A percentile compares a stretch with the other conserved stretches of the same genome.
Conservation (phyloP, 192 early-diverging fungal species). For the Phlyctochytrium planicorne region DNA sequence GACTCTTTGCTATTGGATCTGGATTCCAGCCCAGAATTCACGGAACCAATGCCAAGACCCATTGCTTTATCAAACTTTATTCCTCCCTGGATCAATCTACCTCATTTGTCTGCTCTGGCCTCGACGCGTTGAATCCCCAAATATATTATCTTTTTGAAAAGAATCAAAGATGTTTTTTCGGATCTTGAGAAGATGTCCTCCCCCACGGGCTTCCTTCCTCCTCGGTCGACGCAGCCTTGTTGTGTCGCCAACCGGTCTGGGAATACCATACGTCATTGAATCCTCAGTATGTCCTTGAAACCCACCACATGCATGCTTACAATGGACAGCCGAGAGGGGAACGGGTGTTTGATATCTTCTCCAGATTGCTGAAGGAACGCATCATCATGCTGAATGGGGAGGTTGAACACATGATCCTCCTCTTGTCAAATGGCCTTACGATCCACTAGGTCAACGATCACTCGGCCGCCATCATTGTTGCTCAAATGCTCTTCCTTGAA, state of each 20-base stretch:
- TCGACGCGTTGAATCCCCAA: not conserved
- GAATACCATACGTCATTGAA: slow-evolving; percentile 56
- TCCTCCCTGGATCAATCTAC: slow-evolving; percentile 62
- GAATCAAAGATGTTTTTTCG: too few relatives aligned
- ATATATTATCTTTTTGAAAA: too few relatives aligned
- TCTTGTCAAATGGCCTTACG: not conserved
- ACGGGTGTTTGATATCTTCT: slow-evolving; percentile 97
- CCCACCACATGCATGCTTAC: not conserved
- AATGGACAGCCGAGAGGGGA: slow-evolving; percentile 65
- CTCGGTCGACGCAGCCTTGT: too few relatives aligned
- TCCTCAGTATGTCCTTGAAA: slow-evolving; percentile 29
- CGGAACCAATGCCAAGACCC: slow-evolving; percentile 53
- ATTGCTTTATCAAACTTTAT: slow-evolving; percentile 74
- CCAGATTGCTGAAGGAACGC: slow-evolving; percentile 91
- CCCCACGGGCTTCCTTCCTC: too few relatives aligned
- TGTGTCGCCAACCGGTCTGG: too few relatives aligned
- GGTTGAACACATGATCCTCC: slow-evolving; percentile 41
- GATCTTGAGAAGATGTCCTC: too few relatives aligned
- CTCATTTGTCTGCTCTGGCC: slow-evolving; percentile 27
- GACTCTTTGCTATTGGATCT: slow-evolving; percentile 87
- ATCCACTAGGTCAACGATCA: slow-evolving; percentile 66
- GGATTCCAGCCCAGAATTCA: slow-evolving; percentile 65
- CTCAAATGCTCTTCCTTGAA: slow-evolving; percentile 93
- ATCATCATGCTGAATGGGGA: slow-evolving; percentile 95
- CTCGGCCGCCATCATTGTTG: slow-evolving; percentile 84